Percentiles rank a stretch among this genome's conserved stretches.
Conservation (phyloP, 2,329 filamentous ascomycete species). For the Fusarium tuaranense region DNA sequence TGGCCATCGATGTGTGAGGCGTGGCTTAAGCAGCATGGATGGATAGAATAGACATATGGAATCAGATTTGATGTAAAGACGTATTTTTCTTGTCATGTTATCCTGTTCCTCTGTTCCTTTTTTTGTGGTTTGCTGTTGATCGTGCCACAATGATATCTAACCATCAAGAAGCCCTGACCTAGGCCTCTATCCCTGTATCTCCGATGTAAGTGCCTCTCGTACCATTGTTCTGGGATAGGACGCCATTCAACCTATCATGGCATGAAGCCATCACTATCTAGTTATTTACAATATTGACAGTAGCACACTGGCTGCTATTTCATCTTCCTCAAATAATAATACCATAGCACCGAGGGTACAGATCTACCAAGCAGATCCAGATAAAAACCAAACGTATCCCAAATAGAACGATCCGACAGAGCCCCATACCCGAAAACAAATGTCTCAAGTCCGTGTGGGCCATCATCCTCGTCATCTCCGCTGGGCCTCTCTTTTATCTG, state of each 20-base stretch:
- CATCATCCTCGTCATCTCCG: background rate
- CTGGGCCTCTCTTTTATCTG: background rate
- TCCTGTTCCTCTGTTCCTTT: background rate
- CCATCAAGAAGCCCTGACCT: no score
- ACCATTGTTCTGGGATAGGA: no score
- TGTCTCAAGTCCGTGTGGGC: background rate
- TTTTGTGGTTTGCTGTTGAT: background rate
- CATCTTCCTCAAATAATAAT: no score
- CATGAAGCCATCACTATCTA: no score
- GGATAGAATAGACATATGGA: background rate
- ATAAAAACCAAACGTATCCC: background rate
- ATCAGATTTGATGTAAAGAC: background rate
- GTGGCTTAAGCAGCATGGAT: constrained; percentile 31
- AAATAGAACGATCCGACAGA: background rate
- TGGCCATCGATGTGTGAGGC: constrained; percentile 39
- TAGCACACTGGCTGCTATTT: no score
- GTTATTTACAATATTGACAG: no score
- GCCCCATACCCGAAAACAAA: background rate
- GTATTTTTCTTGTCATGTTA: background rate
- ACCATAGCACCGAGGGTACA: no score
- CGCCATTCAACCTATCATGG: no score
- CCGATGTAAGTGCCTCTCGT: no score
- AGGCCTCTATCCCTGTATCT: no score
- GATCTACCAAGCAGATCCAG: no score
- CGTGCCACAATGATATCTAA: no score